Evolutionary conservation across 2,329 filamentous ascomycete species (phyloP), one percentile per base, ranked within the genome.

Genomic region (Conoideocrella luteorostrata): DNA sequence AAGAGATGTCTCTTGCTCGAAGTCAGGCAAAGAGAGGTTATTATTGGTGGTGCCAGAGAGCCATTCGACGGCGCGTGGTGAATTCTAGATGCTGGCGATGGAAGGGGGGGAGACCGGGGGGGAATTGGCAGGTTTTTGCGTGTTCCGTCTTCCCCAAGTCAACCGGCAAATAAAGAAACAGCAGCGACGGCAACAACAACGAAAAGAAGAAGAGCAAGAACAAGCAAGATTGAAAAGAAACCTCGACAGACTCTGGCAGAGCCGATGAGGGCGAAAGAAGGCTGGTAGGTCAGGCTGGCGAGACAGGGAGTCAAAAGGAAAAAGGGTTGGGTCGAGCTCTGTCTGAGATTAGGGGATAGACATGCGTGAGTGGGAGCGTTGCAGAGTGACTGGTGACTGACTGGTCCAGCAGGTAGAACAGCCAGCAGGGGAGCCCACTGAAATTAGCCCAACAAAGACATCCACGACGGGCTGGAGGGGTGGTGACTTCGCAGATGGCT

Each of bases 191-290:
- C 33, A 36, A 42, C 33, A 20, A 33, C 10, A 12, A 32, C n/a
- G 24, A 35, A 40, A 21, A 9, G 24, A 13, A 22, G n/a, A 37
- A 26, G 13, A 29, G 23, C 13, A 30, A 30, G 28, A 26, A 33
- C 29, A 35, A n/a, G 29, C 22, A 21, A n/a, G 33, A 11, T 38
- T 26, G 22, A 33, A 34, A 22, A 12, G 30, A 24, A 23, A 23
- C 22, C 39, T 33, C 33, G 18, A 43, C 5, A 12, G 24, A 46
- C 15, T 42, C 34, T 42, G 29, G 23, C 29, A 24, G 22, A 35
- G 35, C 17, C 43, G 48, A 50, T 33, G 45, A 20, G 47, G 38
- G 38, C 38, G 32, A 43, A 45, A 24, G 29, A 40, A 40, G 39
- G 42, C 37, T 41, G 33, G 13, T 21, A 3, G 35, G 35, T 7